Percentiles rank a stretch among this genome's conserved stretches.
Evolutionary conservation across 768 basidiomycete species (phyloP).

Genomic region (Asterophora parasitica): DNA sequence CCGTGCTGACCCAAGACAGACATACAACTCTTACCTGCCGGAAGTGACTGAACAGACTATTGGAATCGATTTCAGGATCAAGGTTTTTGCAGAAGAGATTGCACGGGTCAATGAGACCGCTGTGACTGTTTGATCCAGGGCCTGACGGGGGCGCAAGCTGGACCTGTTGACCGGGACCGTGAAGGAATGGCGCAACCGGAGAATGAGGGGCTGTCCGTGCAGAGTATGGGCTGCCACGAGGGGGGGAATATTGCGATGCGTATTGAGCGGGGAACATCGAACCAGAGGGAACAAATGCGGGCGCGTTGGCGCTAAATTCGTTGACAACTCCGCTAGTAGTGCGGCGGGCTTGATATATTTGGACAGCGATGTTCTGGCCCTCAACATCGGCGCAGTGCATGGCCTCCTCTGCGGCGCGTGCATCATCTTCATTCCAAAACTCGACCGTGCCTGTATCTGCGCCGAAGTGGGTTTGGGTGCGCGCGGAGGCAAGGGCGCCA

Average conservation of each 20-base stretch:
- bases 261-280: slow-evolving; percentile 51
- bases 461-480: slow-evolving; percentile 70
- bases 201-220: slow-evolving; percentile 36
- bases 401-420: slow-evolving; percentile 68
- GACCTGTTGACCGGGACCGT: slow-evolving; percentile 88
- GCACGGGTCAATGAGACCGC: slow-evolving; percentile 86
- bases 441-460: slow-evolving; percentile 76
- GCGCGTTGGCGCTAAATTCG: slow-evolving; percentile 72
- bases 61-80: slow-evolving; percentile 80
- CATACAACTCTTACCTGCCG: slow-evolving; percentile 49
- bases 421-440: slow-evolving; percentile 87
- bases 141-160: slow-evolving; percentile 72
- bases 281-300: slow-evolving; percentile 70
- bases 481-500: slow-evolving; percentile 77
- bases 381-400: slow-evolving; percentile 83
- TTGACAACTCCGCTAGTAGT: slow-evolving; percentile 48
- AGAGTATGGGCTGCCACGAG: slow-evolving; percentile 50
- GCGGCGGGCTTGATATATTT: slow-evolving; percentile 67
- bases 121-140: slow-evolving; percentile 78
- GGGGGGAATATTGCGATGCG: slow-evolving; percentile 67
- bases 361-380: slow-evolving; percentile 81
- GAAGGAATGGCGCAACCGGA: slow-evolving; percentile 55
- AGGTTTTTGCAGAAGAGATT: slow-evolving; percentile 92
- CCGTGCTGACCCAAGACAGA: not conserved
- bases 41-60: slow-evolving; percentile 79